Evolutionary conservation across 2,329 filamentous ascomycete species (phyloP), one percentile per base, ranked within the genome.

Genomic region (Kalmusia sp.): DNA sequence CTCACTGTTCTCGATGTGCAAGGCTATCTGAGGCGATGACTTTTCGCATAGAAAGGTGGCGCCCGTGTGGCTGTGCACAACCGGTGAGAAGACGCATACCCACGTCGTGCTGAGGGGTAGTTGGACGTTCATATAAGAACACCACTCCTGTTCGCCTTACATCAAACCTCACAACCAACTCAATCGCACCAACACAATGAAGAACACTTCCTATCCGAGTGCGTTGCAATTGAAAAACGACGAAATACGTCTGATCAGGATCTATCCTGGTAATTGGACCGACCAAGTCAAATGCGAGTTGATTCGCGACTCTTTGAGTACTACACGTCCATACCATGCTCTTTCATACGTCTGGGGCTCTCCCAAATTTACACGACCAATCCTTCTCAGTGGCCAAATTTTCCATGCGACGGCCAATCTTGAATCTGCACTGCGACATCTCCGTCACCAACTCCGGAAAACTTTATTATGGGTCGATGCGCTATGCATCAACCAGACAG

Each of bases 311-410:
- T 15, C 12, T 22, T 24, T 55, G 14, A 44, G 39, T 3, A 25
- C 12, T 25, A 9, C 19, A 3, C 39, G 33, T 7, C n/a, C 54
- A 33, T 59, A 55, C 28, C 34, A 48, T 14, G 54, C 52, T 11
- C 33, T 64, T 7, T 66, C 61, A 2, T 64, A 63, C n/a, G 56
- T 54, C 1, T 64, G 54, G 61, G 56, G 60, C 6, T 49, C 51
- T 1, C 7, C 12, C 8, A 48, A 28, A 21, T 28, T n/a, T 12
- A 53, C 48, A 1, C 22, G 43, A 11, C 6, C 17, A 2, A 56
- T 62, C 6, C 25, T 14, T n/a, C 37, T 61, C 0, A 27, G 57
- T 22, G 51, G 51, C 1, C 17, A 22, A 2, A 1, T 3, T 0
- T 58, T 49, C 21, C 33, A 38, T 1, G 54, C 54, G 0, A 64